A percentile compares a stretch with the other conserved stretches of the same genome.
Evolutionary conservation across 1,284 basidiomycete genomes (phyloP).

Genomic region (Inonotus obliquus): DNA sequence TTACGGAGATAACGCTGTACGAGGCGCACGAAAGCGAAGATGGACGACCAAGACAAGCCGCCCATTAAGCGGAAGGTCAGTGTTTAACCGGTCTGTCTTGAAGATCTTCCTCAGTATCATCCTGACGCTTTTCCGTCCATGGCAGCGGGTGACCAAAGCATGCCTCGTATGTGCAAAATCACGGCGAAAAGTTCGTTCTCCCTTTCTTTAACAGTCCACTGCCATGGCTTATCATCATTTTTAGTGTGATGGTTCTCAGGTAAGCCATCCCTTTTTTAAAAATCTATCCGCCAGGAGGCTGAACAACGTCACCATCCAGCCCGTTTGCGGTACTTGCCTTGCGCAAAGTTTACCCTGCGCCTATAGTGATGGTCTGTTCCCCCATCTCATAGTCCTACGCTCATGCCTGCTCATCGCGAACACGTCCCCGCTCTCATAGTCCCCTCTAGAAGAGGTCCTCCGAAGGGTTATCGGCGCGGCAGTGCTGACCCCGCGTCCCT

Average conservation of each 20-base stretch:
- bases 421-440: not conserved
- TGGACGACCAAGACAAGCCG: conserved; percentile 10
- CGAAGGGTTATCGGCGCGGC: conserved; percentile 18
- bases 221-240: not conserved
- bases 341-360: conserved; percentile 13
- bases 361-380: conserved; percentile 14
- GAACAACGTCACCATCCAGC: conserved; percentile 1
- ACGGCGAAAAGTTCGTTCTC: conserved; percentile 14
- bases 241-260: conserved; percentile 15
- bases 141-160: conserved; percentile 19
- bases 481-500: conserved; percentile 17
- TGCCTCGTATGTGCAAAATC: conserved; percentile 20
- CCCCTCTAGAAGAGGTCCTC: conserved; percentile 14
- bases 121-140: not conserved
- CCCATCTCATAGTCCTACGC: not conserved
- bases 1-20: not conserved
- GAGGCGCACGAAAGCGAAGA: not conserved
- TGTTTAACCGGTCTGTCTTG: not conserved
- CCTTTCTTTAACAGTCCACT: not conserved
- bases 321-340: conserved; percentile 16
- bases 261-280: too few relatives aligned
- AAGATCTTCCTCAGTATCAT: conserved; percentile 3
- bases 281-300: too few relatives aligned
- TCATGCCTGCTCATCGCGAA: not conserved
- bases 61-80: conserved; percentile 13